phyloP scores from a whole-genome alignment of 73 alveolate species.

The Paramecium biaurelia region DNA sequence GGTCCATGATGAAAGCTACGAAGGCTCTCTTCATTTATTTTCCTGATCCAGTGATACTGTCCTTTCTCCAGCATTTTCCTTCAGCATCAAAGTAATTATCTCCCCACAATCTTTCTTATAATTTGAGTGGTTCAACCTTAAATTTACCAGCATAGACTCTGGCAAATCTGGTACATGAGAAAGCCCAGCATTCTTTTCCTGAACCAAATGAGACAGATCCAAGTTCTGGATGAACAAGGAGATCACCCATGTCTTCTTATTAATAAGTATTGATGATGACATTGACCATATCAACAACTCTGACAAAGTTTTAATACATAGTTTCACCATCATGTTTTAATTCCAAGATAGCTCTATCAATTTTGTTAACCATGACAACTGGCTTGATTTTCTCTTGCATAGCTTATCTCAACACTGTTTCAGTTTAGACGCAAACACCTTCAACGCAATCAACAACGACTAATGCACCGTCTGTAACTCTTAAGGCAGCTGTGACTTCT shows the following conservation, averaged over 20 bases:
- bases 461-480: slow-evolving; percentile 99
- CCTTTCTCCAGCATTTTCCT: slow-evolving; percentile 95
- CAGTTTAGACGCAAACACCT: slow-evolving; percentile 98
- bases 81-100: slow-evolving; percentile 98
- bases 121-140: slow-evolving; percentile 88
- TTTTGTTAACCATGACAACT: slow-evolving; percentile 96
- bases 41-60: slow-evolving; percentile 82
- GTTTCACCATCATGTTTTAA: slow-evolving; percentile 89
- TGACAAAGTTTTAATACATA: slow-evolving; percentile 87
- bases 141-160: slow-evolving; percentile 91
- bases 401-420: slow-evolving; percentile 97
- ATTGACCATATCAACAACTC: slow-evolving; percentile 97
- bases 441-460: slow-evolving; percentile 99
- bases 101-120: slow-evolving; percentile 98
- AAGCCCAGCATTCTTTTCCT: slow-evolving; percentile 99
- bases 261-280: slow-evolving; percentile 91
- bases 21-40: slow-evolving; percentile 89
- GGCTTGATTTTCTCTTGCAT: slow-evolving; percentile 97
- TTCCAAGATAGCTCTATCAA: slow-evolving; percentile 92
- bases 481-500: slow-evolving; percentile 98
- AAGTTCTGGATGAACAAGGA: slow-evolving; percentile 81
- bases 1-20: slow-evolving; percentile 95
- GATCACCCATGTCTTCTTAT: slow-evolving; percentile 85
- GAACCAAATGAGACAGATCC: slow-evolving; percentile 99
- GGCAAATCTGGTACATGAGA: slow-evolving; percentile 97